phyloP scores from a whole-genome alignment of 352 stramenopile genomes.

The Halophytophthora polymorphica region DNA sequence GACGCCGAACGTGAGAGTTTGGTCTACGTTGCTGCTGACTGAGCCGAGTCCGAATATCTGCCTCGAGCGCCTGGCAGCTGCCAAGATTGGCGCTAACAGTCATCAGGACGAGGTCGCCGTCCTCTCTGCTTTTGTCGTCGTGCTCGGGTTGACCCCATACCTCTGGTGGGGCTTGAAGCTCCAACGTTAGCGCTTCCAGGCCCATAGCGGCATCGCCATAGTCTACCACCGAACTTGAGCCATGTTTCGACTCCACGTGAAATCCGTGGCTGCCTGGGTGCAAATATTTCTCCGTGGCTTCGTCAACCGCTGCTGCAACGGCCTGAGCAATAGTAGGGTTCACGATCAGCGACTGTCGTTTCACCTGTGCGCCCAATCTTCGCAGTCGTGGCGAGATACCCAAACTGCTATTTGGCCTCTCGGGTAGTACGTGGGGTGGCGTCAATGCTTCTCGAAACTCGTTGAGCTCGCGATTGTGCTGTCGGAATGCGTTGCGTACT shows the following conservation, averaged over 20 bases:
- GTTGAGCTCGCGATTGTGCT: conserved; percentile 32
- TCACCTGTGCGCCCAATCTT: conserved; percentile 38
- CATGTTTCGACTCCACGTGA: conserved; percentile 6
- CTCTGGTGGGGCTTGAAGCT: not conserved
- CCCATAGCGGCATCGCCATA: too few species aligned
- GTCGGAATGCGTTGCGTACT: conserved; percentile 46
- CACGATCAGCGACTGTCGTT: conserved; percentile 6
- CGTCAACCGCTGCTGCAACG: conserved; percentile 17
- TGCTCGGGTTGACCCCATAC: not conserved
- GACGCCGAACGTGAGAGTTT: too few species aligned
- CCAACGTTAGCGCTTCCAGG: too few species aligned
- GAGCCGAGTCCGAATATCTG: conserved; percentile 8
- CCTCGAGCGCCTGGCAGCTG: conserved; percentile 10
- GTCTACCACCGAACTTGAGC: too few species aligned
- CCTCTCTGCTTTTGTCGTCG: conserved; percentile 3
- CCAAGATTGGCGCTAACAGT: conserved; percentile 1
- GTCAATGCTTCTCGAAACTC: conserved; percentile 25
- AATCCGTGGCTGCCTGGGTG: conserved; percentile 7
- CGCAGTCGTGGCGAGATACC: conserved; percentile 43
- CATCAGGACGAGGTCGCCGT: conserved; percentile 20
- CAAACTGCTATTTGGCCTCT: conserved; percentile 10
- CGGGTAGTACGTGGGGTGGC: conserved; percentile 14
- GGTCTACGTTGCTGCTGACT: not conserved
- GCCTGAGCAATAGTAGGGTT: conserved; percentile 6
- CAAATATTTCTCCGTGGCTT: conserved; percentile 18